Evolutionary conservation across 2,329 filamentous ascomycete species (phyloP).

Genomic region (Grosmannia penicillata): DNA sequence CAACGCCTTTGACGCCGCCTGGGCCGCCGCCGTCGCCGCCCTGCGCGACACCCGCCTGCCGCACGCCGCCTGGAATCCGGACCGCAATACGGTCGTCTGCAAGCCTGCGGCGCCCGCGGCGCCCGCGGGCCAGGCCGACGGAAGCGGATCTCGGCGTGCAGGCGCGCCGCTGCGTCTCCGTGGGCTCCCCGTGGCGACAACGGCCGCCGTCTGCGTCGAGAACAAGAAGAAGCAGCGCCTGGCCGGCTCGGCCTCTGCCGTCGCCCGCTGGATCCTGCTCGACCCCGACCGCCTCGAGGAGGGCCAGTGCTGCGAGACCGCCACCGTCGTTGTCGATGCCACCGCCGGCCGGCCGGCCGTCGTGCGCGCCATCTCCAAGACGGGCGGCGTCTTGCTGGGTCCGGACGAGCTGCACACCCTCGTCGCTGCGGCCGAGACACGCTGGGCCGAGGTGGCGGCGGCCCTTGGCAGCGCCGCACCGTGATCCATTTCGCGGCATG

Average conservation of each 20-base stretch:
- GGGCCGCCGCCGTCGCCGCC: slow-evolving; percentile 71
- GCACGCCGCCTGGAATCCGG: slow-evolving; percentile 66
- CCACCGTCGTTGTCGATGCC: slow-evolving; percentile 69
- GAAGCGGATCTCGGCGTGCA: no score
- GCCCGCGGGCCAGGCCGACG: neutral
- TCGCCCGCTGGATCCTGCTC: slow-evolving; percentile 59
- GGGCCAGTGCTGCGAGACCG: slow-evolving; percentile 62
- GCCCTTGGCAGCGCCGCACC: slow-evolving; percentile 16
- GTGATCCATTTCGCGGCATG: no score
- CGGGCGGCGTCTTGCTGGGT: slow-evolving; percentile 59
- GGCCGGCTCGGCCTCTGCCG: slow-evolving; percentile 9
- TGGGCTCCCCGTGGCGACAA: slow-evolving; percentile 60
- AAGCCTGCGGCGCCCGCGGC: slow-evolving; percentile 22
- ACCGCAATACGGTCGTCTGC: slow-evolving; percentile 68
- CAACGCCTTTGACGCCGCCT: slow-evolving; percentile 82
- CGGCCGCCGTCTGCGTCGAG: slow-evolving; percentile 54
- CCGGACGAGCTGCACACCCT: slow-evolving; percentile 46
- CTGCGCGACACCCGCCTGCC: slow-evolving; percentile 66
- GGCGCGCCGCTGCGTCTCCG: slow-evolving; percentile 14
- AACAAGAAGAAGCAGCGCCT: slow-evolving; percentile 40
- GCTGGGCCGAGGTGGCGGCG: slow-evolving; percentile 46
- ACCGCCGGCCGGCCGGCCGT: slow-evolving; percentile 29
- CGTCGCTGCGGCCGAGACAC: slow-evolving; percentile 41
- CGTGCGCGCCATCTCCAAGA: slow-evolving; percentile 66
- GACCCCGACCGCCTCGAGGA: slow-evolving; percentile 91